Conservation (phyloP, 805 yeast genomes). For the Candida maesae region DNA sequence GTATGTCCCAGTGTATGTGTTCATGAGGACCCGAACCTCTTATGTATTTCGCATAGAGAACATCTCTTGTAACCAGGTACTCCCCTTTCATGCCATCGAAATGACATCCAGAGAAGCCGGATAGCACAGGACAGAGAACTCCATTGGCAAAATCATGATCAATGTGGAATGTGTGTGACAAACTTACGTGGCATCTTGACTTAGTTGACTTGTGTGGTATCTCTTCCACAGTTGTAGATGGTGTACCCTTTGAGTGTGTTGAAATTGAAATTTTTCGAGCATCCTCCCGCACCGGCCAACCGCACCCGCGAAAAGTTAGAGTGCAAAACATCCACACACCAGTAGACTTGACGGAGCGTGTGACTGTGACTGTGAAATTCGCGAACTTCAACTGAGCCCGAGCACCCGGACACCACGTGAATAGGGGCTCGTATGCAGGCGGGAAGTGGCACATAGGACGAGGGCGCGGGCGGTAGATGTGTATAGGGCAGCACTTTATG, state of each 20-base stretch:
- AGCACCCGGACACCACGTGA: slow-evolving; percentile 1
- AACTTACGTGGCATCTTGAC: slow-evolving; percentile 31
- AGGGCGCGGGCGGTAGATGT: background rate
- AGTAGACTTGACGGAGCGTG: background rate
- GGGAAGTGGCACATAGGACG: background rate
- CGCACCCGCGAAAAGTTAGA: background rate
- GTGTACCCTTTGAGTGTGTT: no score
- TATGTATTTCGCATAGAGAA: slow-evolving; percentile 10
- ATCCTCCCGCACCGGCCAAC: background rate
- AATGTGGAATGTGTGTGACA: background rate
- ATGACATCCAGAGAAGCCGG: no score
- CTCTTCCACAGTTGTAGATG: background rate
- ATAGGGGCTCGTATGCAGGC: background rate
- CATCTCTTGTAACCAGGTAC: no score
- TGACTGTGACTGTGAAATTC: background rate
- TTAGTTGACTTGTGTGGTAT: slow-evolving; percentile 4
- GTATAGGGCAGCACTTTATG: no score
- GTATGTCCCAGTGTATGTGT: no score
- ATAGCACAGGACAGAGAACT: background rate
- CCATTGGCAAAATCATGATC: slow-evolving; percentile 6
- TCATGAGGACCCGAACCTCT: slow-evolving; percentile 74
- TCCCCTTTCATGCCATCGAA: no score
- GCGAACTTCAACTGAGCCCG: no score
- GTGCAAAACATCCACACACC: slow-evolving; percentile 4
- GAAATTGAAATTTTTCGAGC: background rate